A percentile compares a stretch with the other conserved stretches of the same genome.
Evolutionary conservation across 2,329 filamentous ascomycete species (phyloP).

Genomic region (Pleurostoma richardsiae): DNA sequence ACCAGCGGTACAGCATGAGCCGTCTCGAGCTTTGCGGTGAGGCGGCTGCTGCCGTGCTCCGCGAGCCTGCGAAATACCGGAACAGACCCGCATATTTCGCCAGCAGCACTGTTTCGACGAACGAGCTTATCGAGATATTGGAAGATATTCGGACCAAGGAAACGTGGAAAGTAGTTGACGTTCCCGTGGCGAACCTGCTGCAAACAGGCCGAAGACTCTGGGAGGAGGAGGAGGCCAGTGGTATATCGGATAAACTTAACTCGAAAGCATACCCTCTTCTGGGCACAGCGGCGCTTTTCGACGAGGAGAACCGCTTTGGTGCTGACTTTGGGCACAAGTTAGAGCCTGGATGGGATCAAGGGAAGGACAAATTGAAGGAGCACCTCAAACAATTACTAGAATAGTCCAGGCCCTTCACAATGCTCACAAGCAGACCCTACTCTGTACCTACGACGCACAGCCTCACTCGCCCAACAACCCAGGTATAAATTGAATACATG

Average conservation of each 20-base stretch:
- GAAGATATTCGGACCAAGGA: neutral
- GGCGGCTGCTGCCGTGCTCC: constrained; percentile 6
- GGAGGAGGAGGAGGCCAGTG: constrained; percentile 3
- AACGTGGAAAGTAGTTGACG: neutral
- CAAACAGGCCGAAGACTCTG: constrained; percentile 2
- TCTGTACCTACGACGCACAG: no score
- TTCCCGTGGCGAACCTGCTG: neutral
- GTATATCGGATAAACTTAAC: constrained; percentile 4
- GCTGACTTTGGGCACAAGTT: constrained; percentile 6
- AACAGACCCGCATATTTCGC: constrained; percentile 5
- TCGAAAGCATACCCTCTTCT: constrained; percentile 7
- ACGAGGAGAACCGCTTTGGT: constrained; percentile 9
- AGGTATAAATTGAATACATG: no score
- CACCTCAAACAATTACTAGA: neutral
- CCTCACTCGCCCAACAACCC: no score
- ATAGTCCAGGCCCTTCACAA: no score
- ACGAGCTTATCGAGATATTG: constrained; percentile 2
- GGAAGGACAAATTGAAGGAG: neutral
- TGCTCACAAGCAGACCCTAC: no score
- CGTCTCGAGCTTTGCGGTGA: constrained; percentile 5
- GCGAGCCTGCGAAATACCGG: neutral
- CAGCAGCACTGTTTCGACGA: constrained; percentile 6
- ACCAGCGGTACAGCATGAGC: constrained; percentile 6
- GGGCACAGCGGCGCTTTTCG: constrained; percentile 7
- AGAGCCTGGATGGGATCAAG: constrained; percentile 7